Evolutionary conservation across 208 protist species (phyloP), one percentile per base, ranked within the genome.

Genomic region (Leishmania amazonensis): DNA sequence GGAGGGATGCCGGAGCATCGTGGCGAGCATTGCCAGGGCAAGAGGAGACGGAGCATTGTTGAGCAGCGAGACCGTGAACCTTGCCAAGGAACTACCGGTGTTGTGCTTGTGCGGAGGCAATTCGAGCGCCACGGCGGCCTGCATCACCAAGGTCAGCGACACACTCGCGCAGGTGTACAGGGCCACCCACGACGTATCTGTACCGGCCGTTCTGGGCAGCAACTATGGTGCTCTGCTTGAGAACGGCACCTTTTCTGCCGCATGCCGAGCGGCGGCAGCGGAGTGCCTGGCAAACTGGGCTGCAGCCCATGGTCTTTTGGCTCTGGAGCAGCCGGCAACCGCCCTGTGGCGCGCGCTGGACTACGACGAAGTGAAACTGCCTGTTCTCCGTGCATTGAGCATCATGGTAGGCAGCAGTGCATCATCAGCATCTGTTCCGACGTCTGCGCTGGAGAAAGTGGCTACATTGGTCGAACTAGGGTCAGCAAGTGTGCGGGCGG

Each of bases 221-320:
- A 68, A 79, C 51, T 86, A 81, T 76, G 40, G 31, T 7, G 83
- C 78, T 42, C 28, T 86, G 51, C 38, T 82, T 13, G 53, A 38
- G 17, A 80, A 81, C 74, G 8, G 57, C 15, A n/a, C n/a, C 40
- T 57, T 81, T 40, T 74, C 83, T 17, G 60, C 13, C 7, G 83
- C 54, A 51, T 82, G 78, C 47, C 78, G 83, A 8, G 83, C 75
- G 57, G 83, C 83, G 9, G 83, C 83, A 11, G 62, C 71, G 78
- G 83, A 82, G 75, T 65, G 83, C 51, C 57, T 86, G 19, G 78
- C 83, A 24, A 35, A 60, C 71, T 86, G 83, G 83, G 67, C 78
- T 42, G 78, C 83, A 40, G 42, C 74, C n/a, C 73, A 81, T 53
- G 83, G 83, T 13, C 45, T 81, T 13, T 38, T 40, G 17, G 42